Evolutionary conservation across 805 yeast species (phyloP), one percentile per base, ranked within the genome.

Genomic region (Suhomyces pyralidae): DNA sequence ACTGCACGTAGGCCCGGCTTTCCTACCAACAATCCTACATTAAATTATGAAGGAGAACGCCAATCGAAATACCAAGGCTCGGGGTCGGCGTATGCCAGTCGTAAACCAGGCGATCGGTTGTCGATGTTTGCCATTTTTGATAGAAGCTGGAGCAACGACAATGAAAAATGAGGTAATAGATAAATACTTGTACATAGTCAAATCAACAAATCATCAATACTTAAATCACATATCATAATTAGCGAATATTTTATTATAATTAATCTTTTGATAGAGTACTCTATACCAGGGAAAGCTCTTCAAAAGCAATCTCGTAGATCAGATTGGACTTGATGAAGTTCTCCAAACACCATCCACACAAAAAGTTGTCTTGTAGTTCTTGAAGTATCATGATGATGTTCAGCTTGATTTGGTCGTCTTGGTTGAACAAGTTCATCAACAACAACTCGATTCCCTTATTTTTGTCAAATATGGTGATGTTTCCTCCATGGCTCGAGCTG

Each of bases 61-160:
- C 82, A 83, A 56, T 81, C 86, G 50, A 83, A 80, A 60, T 88
- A 78, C 61, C 88, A 85, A 58, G 93, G 91, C 5, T 76, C 86
- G 0, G 89, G 90, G 0, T 71, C 72, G 51, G 80, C 88, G 46
- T 84, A 84, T 51, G 65, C 71, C 38, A 72, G 83, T n/a, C 75
- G 88, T 60, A 79, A 72, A 51, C 69, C 77, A 14, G 89, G 88
- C 55, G 91, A 84, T 60, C 61, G 75, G 45, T 66, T 75, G 43
- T 65, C 73, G 15, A 61, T 74, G 61, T 67, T 59, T 51, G 52
- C 62, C 26, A 48, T 68, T 14, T 64, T 69, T 45, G 63, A 61
- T 45, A 47, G 61, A 20, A 60, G 56, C 45, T 53, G 53, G 55
- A 12, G 14, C 25, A 22, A 22, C 19, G 43, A 44, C 4, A 38